Conservation (phyloP, 495 filamentous ascomycete genomes). For the Talaromyces ruber region DNA sequence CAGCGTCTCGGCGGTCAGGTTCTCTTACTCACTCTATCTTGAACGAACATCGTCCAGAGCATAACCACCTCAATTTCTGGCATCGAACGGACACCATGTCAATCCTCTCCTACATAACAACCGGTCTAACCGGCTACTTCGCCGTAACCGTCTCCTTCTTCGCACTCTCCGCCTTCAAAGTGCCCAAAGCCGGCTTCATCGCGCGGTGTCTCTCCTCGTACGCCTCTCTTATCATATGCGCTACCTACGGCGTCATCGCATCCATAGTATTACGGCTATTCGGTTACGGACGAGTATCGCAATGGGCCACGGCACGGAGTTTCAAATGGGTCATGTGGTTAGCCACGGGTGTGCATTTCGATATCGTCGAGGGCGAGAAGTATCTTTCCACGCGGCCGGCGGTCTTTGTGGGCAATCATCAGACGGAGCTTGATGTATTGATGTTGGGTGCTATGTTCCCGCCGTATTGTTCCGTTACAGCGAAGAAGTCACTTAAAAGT, state of each 20-base stretch:
- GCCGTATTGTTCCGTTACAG: conserved; percentile 84
- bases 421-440: conserved; percentile 88
- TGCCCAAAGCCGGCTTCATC: conserved; percentile 54
- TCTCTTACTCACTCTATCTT: conserved; percentile 1
- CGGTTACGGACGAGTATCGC: conserved; percentile 66
- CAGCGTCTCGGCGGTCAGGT: neutral
- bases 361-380: conserved; percentile 58
- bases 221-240: conserved; percentile 51
- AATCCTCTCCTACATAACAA: conserved; percentile 34
- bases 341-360: conserved; percentile 71
- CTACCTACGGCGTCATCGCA: conserved; percentile 69
- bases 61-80: neutral
- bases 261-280: conserved; percentile 62
- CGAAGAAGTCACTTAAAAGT: conserved; percentile 74
- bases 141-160: conserved; percentile 49
- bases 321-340: conserved; percentile 77
- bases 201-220: conserved; percentile 68
- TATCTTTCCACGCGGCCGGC: conserved; percentile 66
- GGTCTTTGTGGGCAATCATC: conserved; percentile 90
- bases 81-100: conserved; percentile 24
- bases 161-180: conserved; percentile 41
- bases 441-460: conserved; percentile 85
- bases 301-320: conserved; percentile 73
- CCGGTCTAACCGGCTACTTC: conserved; percentile 47
- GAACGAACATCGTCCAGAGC: neutral